phyloP scores from a whole-genome alignment of 1,284 basidiomycete genomes.

The Moesziomyces aphidis region DNA sequence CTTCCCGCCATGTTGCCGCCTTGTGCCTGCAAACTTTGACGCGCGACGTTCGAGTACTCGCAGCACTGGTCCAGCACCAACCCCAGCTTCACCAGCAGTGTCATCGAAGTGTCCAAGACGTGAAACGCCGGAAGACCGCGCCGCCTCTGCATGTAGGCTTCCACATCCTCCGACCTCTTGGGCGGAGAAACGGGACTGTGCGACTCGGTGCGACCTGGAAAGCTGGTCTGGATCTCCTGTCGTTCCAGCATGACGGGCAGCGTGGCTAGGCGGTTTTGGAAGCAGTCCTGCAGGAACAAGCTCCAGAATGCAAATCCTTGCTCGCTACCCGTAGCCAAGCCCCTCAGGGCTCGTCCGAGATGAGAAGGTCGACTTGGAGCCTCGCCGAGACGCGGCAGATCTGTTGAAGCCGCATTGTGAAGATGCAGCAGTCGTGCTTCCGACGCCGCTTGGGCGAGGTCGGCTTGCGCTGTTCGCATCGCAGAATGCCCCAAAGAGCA shows the following conservation, averaged over 20 bases:
- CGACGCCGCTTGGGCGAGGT: slow-evolving; percentile 10
- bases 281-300: slow-evolving; percentile 32
- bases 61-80: slow-evolving; percentile 32
- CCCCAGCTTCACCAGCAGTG: slow-evolving; percentile 22
- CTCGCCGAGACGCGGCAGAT: slow-evolving; percentile 13
- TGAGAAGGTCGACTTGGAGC: slow-evolving; percentile 8
- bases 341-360: slow-evolving; percentile 21
- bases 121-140: slow-evolving; percentile 18
- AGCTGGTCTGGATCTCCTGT: slow-evolving; percentile 13
- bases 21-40: background rate
- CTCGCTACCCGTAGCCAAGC: slow-evolving; percentile 23
- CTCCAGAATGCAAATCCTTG: slow-evolving; percentile 25
- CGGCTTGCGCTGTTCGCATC: slow-evolving; percentile 3
- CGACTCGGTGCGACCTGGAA: slow-evolving; percentile 10
- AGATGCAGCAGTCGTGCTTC: slow-evolving; percentile 26
- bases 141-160: slow-evolving; percentile 8
- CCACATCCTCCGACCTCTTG: slow-evolving; percentile 6
- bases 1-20: background rate
- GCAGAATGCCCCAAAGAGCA: slow-evolving; percentile 4
- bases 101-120: slow-evolving; percentile 15
- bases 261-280: slow-evolving; percentile 17
- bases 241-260: slow-evolving; percentile 21
- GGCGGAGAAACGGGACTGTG: background rate
- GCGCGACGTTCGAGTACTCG: slow-evolving; percentile 8
- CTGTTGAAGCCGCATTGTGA: slow-evolving; percentile 4